Conservation (phyloP, 2,329 filamentous ascomycete genomes). For the Verticillium tricorpus region DNA sequence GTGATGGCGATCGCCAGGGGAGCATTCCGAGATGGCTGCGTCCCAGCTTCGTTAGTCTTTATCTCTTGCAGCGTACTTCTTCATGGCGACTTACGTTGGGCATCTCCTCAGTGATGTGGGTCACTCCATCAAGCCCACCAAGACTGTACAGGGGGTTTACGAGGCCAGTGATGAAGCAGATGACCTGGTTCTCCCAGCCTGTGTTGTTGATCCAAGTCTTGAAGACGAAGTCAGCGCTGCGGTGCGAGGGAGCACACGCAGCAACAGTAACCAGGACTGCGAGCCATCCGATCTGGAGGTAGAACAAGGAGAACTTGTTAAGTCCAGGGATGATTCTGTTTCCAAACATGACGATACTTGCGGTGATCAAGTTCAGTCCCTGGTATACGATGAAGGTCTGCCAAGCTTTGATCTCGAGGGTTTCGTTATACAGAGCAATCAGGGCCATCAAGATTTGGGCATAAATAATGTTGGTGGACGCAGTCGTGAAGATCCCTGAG, state of each 20-base stretch:
- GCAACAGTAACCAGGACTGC: slow-evolving; percentile 42
- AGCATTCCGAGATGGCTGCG: slow-evolving; percentile 28
- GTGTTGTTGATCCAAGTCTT: slow-evolving; percentile 48
- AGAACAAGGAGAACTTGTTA: slow-evolving; percentile 40
- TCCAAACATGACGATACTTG: slow-evolving; percentile 41
- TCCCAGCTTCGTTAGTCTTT: neutral
- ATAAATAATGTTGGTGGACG: slow-evolving; percentile 39
- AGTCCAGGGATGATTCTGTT: slow-evolving; percentile 37
- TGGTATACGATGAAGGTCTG: slow-evolving; percentile 43
- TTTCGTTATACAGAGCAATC: slow-evolving; percentile 34
- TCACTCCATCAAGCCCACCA: slow-evolving; percentile 41
- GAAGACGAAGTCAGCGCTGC: slow-evolving; percentile 44
- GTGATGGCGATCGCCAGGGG: slow-evolving; percentile 37
- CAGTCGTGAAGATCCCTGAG: slow-evolving; percentile 37
- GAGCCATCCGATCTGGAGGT: slow-evolving; percentile 42
- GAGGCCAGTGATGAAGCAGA: slow-evolving; percentile 46
- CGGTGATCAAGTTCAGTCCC: slow-evolving; percentile 36
- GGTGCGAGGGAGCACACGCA: slow-evolving; percentile 39
- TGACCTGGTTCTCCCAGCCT: slow-evolving; percentile 43
- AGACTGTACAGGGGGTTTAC: slow-evolving; percentile 43
- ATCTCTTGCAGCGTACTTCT: too few species aligned
- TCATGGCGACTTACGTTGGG: slow-evolving; percentile 32
- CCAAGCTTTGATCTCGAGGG: slow-evolving; percentile 37
- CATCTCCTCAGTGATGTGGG: slow-evolving; percentile 48
- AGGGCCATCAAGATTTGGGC: slow-evolving; percentile 35